Evolutionary conservation across 345 rosid species (phyloP), one percentile per base, ranked within the genome.

Genomic region (Ceriops zippeliana): DNA sequence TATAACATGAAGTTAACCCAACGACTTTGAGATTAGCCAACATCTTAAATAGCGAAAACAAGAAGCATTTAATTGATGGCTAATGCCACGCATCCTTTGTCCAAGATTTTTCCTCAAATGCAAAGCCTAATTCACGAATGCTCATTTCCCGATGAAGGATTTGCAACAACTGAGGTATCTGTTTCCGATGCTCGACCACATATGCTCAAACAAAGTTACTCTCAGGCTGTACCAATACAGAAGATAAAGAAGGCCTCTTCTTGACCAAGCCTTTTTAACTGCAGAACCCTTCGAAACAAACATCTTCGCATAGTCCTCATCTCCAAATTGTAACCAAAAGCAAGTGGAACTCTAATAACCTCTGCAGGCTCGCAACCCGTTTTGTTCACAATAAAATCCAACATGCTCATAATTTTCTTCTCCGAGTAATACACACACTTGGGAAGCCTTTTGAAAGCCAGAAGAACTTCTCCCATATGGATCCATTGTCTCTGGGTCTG

Each of bases 211-310:
- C 1, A 4, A 42, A 42, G 17, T 11, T 42, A 5, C 49, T 42
- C 17, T 13, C 17, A 42, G 49, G 15, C 49, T 13, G 46, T 9
- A 42, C 17, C 49, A 11, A 13, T 42, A 42, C 0, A 42, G 17
- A 42, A 30, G 56, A n/a, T 6, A 76, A 6, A 35, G 1, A 5
- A 2, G 21, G 5, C 3, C 24, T 61, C 49, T 22, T 15, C 9
- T 52, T 52, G 1, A 64, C 37, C 67, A 77, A 53, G 11, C 79
- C 67, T 21, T 64, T 64, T 64, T 8, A 47, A 19, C 7, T 15
- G 10, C 37, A 64, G 28, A 27, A 64, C 6, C 31, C 56, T 64
- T 16, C 27, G 4, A 17, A 49, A 38, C 0, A 35, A 63, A 26
- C 35, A 47, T 10, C 67, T 37, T 16, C 24, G 56, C 5, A 64